Conservation (phyloP, 257 asterid genomes). For the Euphrasia confusa region DNA sequence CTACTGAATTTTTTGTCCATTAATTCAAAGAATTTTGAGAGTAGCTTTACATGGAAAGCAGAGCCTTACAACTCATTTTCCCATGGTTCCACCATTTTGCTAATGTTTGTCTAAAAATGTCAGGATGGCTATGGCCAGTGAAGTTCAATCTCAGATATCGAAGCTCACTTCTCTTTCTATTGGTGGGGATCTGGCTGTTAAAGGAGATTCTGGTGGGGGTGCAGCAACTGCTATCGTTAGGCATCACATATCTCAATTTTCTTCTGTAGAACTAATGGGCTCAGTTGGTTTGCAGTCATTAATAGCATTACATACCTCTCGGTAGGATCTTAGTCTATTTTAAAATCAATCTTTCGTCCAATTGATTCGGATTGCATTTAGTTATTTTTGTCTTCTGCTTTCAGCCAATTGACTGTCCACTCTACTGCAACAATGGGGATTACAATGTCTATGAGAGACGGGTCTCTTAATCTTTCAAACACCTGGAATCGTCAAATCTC, state of each 20-base stretch:
- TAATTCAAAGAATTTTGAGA: constrained; percentile 4
- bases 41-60: constrained; percentile 6
- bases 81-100: constrained; percentile 12
- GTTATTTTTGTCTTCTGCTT: constrained; percentile 20
- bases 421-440: constrained; percentile 77
- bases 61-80: constrained; percentile 10
- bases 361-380: constrained; percentile 13
- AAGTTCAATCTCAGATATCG: constrained; percentile 74
- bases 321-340: constrained; percentile 41
- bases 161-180: constrained; percentile 55
- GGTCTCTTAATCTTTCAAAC: constrained; percentile 85
- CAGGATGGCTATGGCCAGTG: constrained; percentile 96
- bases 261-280: constrained; percentile 70
- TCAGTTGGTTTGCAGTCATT: constrained; percentile 80
- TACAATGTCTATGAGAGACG: constrained; percentile 80
- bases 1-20: constrained; percentile 4
- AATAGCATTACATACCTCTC: constrained; percentile 68
- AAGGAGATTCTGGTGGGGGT: constrained; percentile 70
- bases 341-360: constrained; percentile 8
- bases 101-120: constrained; percentile 28
- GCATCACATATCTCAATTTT: constrained; percentile 71
- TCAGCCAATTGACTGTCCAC: constrained; percentile 79
- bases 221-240: constrained; percentile 68
- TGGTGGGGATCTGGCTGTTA: constrained; percentile 82
- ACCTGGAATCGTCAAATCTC: constrained; percentile 89